Percentiles rank a stretch among this genome's conserved stretches.
Conservation (phyloP, 345 rosid genomes). For the Brassica carinata region DNA sequence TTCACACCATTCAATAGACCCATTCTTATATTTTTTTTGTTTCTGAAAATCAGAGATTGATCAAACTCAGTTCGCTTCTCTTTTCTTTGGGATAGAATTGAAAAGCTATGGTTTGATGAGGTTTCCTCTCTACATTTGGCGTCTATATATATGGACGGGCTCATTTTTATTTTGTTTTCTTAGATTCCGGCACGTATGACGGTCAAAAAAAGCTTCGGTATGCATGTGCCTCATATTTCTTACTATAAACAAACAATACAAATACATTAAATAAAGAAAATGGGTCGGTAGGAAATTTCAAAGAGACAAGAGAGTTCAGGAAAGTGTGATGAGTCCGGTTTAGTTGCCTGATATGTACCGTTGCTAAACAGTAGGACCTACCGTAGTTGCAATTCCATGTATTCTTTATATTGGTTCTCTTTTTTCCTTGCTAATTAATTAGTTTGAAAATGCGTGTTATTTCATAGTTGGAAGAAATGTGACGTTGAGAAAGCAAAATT, state of each 20-base stretch:
- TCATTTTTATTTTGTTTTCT: conserved; percentile 13
- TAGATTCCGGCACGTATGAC: conserved; percentile 22
- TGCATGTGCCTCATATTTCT: conserved; percentile 18
- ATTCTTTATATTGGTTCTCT: background rate
- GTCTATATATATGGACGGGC: conserved; percentile 21
- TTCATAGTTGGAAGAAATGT: conserved; percentile 5
- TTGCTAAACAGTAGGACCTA: conserved; percentile 26
- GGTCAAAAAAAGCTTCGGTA: conserved; percentile 35
- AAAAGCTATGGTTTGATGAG: conserved; percentile 27
- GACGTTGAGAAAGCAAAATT: background rate
- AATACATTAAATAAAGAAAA: background rate
- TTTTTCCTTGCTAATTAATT: background rate
- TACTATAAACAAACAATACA: background rate
- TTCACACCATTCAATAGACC: conserved; percentile 23
- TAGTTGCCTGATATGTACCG: conserved; percentile 31
- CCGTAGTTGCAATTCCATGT: background rate
- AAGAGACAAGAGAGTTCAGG: conserved; percentile 22
- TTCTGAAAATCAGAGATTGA: conserved; percentile 9
- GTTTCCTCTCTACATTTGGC: conserved; percentile 13
- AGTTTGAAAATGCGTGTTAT: background rate
- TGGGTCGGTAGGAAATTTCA: conserved; percentile 13
- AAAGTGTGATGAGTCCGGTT: conserved; percentile 23
- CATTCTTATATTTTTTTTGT: conserved; percentile 12
- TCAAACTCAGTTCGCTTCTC: conserved; percentile 16
- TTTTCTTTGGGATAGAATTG: background rate